phyloP scores from a whole-genome alignment of 495 filamentous ascomycete genomes.

The Daldinia vernicosa region DNA sequence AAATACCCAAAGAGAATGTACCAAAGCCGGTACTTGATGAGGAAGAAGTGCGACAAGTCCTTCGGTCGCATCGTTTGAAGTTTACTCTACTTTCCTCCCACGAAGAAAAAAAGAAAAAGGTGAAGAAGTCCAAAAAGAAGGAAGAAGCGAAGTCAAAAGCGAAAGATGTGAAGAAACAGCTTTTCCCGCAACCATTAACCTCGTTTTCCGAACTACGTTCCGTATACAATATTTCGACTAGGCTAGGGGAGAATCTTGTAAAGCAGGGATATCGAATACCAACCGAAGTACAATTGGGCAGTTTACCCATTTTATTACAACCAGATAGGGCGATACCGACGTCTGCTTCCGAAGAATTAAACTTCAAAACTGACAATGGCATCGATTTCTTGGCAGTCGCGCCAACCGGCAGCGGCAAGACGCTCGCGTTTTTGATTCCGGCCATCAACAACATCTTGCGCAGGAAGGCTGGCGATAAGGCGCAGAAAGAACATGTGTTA shows the following conservation, averaged over 20 bases:
- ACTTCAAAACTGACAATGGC: slow-evolving; percentile 38
- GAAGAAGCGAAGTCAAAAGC: slow-evolving; percentile 50
- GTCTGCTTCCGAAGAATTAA: slow-evolving; percentile 41
- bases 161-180: slow-evolving; percentile 61
- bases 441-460: slow-evolving; percentile 77
- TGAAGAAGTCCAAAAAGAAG: slow-evolving; percentile 53
- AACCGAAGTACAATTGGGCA: slow-evolving; percentile 92
- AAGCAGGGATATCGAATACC: slow-evolving; percentile 84
- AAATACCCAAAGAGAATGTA: slow-evolving; percentile 30
- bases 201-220: slow-evolving; percentile 77
- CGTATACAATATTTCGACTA: slow-evolving; percentile 72
- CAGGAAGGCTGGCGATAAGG: slow-evolving; percentile 49
- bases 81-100: slow-evolving; percentile 70
- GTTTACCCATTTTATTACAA: slow-evolving; percentile 78
- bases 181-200: slow-evolving; percentile 79
- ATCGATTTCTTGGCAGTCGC: slow-evolving; percentile 86
- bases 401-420: slow-evolving; percentile 98
- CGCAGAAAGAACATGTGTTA: slow-evolving; percentile 60
- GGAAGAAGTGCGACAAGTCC: slow-evolving; percentile 75
- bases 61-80: slow-evolving; percentile 88
- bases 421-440: slow-evolving; percentile 88
- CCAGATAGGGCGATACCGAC: slow-evolving; percentile 54
- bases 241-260: slow-evolving; percentile 79
- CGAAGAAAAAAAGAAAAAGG: slow-evolving; percentile 38
- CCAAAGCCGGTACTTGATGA: slow-evolving; percentile 58